phyloP scores from a whole-genome alignment of 805 yeast species.

The Danielia reshetovae region DNA sequence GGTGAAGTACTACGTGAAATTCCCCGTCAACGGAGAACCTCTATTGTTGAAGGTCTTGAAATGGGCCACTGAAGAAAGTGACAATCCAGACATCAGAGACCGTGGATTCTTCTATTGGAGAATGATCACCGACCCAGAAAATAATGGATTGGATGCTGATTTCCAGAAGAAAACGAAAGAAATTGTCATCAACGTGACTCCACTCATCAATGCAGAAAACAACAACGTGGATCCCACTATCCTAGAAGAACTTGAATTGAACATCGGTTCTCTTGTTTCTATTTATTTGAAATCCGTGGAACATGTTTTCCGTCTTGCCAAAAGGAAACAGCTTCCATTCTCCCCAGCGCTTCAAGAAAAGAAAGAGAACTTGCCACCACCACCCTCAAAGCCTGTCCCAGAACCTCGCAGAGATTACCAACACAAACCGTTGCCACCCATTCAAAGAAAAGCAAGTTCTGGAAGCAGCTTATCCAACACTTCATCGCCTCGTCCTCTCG shows the following conservation, averaged over 20 bases:
- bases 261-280: conserved; percentile 78
- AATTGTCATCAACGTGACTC: conserved; percentile 59
- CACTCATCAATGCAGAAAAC: conserved; percentile 61
- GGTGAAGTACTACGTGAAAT: conserved; percentile 60
- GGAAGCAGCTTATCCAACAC: conserved; percentile 1
- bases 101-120: conserved; percentile 87
- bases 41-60: conserved; percentile 58
- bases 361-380: conserved; percentile 7
- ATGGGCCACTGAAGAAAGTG: conserved; percentile 66
- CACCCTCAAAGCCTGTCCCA: conserved; percentile 6
- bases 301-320: conserved; percentile 71
- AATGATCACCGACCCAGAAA: conserved; percentile 49
- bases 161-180: conserved; percentile 36
- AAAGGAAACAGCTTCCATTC: conserved; percentile 43
- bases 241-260: conserved; percentile 77
- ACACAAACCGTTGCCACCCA: conserved; percentile 9
- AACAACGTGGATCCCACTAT: conserved; percentile 66
- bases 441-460: conserved; percentile 6
- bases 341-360: conserved; percentile 42
- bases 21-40: conserved; percentile 51
- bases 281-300: conserved; percentile 79
- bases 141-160: conserved; percentile 20
- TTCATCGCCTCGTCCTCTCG: not conserved
- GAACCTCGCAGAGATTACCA: not conserved
- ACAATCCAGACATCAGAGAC: conserved; percentile 84